These are phyloP conservation scores for Zea luxurians DNA, from an alignment of 176 grass and related monocot species.

Conservation along the genomic window DNA sequence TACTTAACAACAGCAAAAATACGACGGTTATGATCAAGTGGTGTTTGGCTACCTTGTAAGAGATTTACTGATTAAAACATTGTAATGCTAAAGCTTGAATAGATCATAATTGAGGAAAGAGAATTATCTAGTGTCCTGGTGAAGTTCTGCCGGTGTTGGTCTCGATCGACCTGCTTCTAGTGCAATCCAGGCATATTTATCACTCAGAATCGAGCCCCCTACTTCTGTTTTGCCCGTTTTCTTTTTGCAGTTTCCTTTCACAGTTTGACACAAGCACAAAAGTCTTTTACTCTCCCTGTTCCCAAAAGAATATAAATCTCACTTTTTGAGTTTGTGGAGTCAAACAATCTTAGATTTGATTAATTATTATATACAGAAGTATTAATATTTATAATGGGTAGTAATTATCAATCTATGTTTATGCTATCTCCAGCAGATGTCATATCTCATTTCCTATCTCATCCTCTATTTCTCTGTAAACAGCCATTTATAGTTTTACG, in stretches of 20 bases:
- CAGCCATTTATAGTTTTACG: too few species aligned
- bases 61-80: slow-evolving; percentile 8
- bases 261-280: not conserved
- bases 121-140: not conserved
- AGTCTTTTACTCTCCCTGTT: not conserved
- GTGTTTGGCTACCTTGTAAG: not conserved
- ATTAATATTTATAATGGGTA: not conserved
- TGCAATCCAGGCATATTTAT: slow-evolving; percentile 25
- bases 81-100: not conserved
- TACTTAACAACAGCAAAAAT: slow-evolving; percentile 9
- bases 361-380: not conserved
- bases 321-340: not conserved
- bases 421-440: not conserved
- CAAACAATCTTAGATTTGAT: not conserved
- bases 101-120: slow-evolving; percentile 1
- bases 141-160: not conserved
- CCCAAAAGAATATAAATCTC: not conserved
- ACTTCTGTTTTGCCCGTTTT: not conserved
- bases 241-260: not conserved
- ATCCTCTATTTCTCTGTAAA: too few species aligned
- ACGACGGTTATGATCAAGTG: not conserved
- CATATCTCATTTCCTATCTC: too few species aligned
- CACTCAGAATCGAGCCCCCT: not conserved
- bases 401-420: not conserved
- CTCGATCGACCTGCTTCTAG: not conserved